phyloP scores from a whole-genome alignment of 768 basidiomycete genomes.

The Pluteus cervinus region DNA sequence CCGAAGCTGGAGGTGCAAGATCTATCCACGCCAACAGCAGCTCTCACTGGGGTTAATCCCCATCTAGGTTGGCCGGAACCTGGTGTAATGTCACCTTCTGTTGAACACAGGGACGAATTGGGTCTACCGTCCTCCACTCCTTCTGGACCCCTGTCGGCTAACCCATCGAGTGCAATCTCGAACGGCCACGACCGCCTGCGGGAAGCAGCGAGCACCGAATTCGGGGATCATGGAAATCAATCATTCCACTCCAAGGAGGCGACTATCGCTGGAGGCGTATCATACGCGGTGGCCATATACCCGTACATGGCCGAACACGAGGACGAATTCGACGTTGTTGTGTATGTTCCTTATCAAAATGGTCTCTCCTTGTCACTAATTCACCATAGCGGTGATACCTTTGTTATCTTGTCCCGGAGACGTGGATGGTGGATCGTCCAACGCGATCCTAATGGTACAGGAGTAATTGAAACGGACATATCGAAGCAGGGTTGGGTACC shows the following conservation, averaged over 20 bases:
- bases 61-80: constrained; percentile 76
- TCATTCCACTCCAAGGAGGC: too few species aligned
- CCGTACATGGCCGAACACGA: constrained; percentile 98
- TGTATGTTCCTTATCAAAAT: constrained; percentile 48
- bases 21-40: constrained; percentile 40
- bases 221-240: too few species aligned
- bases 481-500: constrained; percentile 95
- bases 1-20: constrained; percentile 69
- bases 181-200: constrained; percentile 6
- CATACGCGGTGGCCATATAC: constrained; percentile 97
- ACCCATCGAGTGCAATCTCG: constrained; percentile 5
- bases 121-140: too few species aligned
- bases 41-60: constrained; percentile 52
- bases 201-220: too few species aligned
- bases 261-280: constrained; percentile 51
- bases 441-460: constrained; percentile 82
- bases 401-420: constrained; percentile 88
- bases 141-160: too few species aligned
- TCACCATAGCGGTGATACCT: constrained; percentile 74
- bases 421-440: constrained; percentile 99
- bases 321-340: constrained; percentile 96
- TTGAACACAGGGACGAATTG: too few species aligned
- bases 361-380: constrained; percentile 2
- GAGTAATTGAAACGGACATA: constrained; percentile 69
- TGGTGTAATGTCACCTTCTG: constrained; percentile 51